Base-by-base conservation (phyloP, 352 stramenopile genomes). In the Pythium aquatile region DNA sequence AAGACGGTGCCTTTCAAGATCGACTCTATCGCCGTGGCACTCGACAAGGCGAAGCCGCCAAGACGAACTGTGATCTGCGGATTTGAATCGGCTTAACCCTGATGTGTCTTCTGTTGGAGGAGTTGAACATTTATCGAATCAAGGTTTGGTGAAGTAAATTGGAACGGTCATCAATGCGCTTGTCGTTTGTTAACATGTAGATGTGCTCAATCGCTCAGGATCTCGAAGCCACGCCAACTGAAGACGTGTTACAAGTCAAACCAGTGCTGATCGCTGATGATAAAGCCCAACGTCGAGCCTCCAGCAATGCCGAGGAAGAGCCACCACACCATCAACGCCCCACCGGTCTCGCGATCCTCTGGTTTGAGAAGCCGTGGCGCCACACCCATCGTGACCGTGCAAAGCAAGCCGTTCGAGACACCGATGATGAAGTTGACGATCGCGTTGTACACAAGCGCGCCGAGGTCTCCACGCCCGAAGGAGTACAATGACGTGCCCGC, bases 301-400 rank as follows among this genome's bases (percentile, higher is more conserved):
- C 65, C 66, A 6, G 64, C 65, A 48, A 78, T 73, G 52, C 72
- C 72, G 5, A 73, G 29, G 59, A 78, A 78, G 14, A 78, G 61
- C 49, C 62, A 70, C 30, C 74, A 64, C 5, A 69, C 64, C 72
- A 78, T 76, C 42, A 78, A 26, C 33, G 64, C 68, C 58, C 68
- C 69, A 42, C 55, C 72, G n/a, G 69, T 60, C 55, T 78, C 72
- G 35, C 69, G 69, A 58, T 78, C 69, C 51, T 78, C 49, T 32
- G 68, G 66, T n/a, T 63, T 46, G 24, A 63, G 42, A 0, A 78
- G 53, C 53, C 61, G 68, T 10, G 72, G 72, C 3, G 66, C 68
- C 1, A 65, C 54, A 24, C 69, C 72, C 62, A 78, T 75, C 10
- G 72, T 78, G 20, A 78, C 67, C 5, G 72, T 78, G 7, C 48